Evolutionary conservation across 2,329 filamentous ascomycete genomes (phyloP).

Genomic region (Truncatella angustata): DNA sequence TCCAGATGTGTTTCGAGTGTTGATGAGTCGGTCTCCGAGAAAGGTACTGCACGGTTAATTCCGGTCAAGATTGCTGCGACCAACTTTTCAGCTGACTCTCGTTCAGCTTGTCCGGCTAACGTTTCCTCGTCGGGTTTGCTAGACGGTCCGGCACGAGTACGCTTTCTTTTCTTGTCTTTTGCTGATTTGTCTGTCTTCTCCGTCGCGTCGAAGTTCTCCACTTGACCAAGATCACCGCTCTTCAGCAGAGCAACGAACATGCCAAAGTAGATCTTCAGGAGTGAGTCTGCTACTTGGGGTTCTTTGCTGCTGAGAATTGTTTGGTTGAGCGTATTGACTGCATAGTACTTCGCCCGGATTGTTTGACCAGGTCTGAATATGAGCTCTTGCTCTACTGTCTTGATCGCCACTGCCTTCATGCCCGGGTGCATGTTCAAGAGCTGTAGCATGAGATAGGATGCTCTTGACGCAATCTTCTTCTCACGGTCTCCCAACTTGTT

Average conservation of each 20-base stretch:
- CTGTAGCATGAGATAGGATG: slow-evolving; percentile 91
- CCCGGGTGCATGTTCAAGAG: slow-evolving; percentile 83
- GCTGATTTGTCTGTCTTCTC: slow-evolving; percentile 39
- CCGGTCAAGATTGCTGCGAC: slow-evolving; percentile 89
- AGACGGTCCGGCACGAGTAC: slow-evolving; percentile 19
- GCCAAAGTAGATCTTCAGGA: slow-evolving; percentile 89
- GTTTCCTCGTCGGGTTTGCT: slow-evolving; percentile 35
- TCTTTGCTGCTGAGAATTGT: slow-evolving; percentile 87
- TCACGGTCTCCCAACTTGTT: slow-evolving; percentile 97
- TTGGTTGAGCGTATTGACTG: slow-evolving; percentile 94
- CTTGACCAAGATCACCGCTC: slow-evolving; percentile 41
- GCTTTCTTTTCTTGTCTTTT: slow-evolving; percentile 47
- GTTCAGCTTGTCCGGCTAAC: slow-evolving; percentile 38
- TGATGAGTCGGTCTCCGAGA: slow-evolving; percentile 76
- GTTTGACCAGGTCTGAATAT: slow-evolving; percentile 85
- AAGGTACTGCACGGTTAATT: slow-evolving; percentile 94
- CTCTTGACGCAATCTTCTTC: slow-evolving; percentile 90
- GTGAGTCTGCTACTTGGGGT: slow-evolving; percentile 72
- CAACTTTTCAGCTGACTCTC: slow-evolving; percentile 84
- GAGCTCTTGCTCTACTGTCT: slow-evolving; percentile 81
- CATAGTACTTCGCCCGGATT: slow-evolving; percentile 89
- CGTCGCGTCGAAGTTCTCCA: slow-evolving; percentile 36
- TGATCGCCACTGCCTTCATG: slow-evolving; percentile 89
- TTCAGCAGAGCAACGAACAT: slow-evolving; percentile 84
- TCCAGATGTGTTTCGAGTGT: slow-evolving; percentile 85